phyloP scores from a whole-genome alignment of 2,329 filamentous ascomycete genomes.

The Aureobasidium subglaciale region DNA sequence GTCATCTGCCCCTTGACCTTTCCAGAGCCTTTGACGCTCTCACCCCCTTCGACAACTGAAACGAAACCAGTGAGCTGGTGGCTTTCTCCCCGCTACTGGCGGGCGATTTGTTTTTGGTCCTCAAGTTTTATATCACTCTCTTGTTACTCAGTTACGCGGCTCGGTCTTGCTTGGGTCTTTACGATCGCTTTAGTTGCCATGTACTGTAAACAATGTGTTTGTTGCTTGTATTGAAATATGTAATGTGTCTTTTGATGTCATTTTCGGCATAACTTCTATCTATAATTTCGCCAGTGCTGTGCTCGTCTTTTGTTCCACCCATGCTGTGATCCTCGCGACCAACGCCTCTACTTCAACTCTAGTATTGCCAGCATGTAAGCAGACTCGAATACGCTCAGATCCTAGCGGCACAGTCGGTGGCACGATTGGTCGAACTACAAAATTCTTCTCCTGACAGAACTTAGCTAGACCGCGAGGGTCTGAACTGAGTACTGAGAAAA shows the following conservation, averaged over 20 bases:
- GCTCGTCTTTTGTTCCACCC: constrained; percentile 31
- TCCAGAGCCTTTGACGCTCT: neutral
- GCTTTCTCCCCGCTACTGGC: neutral
- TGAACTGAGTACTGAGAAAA: constrained; percentile 55
- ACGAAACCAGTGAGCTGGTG: neutral
- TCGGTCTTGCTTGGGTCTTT: too few relatives aligned
- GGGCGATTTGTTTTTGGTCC: neutral
- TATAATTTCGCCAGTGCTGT: neutral
- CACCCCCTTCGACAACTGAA: neutral
- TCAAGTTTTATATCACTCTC: too few relatives aligned
- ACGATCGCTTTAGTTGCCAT: too few relatives aligned
- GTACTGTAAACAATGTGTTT: too few relatives aligned
- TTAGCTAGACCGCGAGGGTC: constrained; percentile 52
- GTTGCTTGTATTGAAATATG: too few relatives aligned
- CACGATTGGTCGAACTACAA: constrained; percentile 59
- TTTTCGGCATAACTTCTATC: neutral
- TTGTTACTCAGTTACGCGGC: too few relatives aligned
- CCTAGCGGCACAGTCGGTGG: constrained; percentile 60
- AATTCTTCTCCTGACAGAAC: constrained; percentile 52
- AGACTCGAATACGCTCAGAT: constrained; percentile 58
- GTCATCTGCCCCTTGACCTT: neutral
- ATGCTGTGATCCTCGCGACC: constrained; percentile 41
- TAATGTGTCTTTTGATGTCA: too few relatives aligned
- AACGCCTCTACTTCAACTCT: constrained; percentile 49
- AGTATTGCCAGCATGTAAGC: constrained; percentile 61